Conservation (phyloP, 805 yeast species). For the Cyberlindnera misumaiensis region DNA sequence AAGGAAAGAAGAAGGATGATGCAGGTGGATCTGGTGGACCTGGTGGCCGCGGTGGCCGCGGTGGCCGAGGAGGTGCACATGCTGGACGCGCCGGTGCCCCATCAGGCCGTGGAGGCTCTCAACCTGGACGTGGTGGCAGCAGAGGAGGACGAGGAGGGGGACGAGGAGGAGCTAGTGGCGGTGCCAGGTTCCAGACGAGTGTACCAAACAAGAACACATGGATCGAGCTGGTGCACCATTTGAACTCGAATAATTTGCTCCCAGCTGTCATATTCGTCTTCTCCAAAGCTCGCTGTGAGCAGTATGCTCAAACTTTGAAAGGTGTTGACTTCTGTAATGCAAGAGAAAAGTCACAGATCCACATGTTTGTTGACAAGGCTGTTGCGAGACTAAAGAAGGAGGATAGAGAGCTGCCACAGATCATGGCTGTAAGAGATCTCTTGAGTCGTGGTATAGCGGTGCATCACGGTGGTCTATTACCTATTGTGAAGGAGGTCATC, state of each 20-base stretch:
- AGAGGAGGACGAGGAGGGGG: conserved; percentile 30
- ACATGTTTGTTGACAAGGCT: conserved; percentile 88
- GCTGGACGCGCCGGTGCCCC: conserved; percentile 27
- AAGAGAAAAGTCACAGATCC: conserved; percentile 85
- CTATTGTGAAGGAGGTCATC: conserved; percentile 88
- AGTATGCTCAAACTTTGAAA: conserved; percentile 73
- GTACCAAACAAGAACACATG: conserved; percentile 74
- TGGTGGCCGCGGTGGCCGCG: conserved; percentile 29
- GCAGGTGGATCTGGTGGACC: conserved; percentile 39
- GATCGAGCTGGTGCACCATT: conserved; percentile 61
- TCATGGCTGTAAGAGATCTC: conserved; percentile 72
- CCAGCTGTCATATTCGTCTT: conserved; percentile 94
- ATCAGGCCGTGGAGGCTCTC: conserved; percentile 18
- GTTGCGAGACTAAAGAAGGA: conserved; percentile 82
- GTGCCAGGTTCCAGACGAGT: conserved; percentile 23
- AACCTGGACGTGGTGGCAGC: conserved; percentile 32
- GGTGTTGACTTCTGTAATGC: conserved; percentile 75
- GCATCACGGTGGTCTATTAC: conserved; percentile 90
- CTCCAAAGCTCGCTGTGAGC: conserved; percentile 89
- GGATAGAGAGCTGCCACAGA: conserved; percentile 91
- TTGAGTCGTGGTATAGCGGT: conserved; percentile 89
- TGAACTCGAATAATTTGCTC: conserved; percentile 60
- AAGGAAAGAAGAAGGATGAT: conserved; percentile 33
- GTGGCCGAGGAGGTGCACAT: conserved; percentile 34
- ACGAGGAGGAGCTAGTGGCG: conserved; percentile 25